Conservation (phyloP, 1,284 basidiomycete genomes). For the Xerocomus minutiporus region DNA sequence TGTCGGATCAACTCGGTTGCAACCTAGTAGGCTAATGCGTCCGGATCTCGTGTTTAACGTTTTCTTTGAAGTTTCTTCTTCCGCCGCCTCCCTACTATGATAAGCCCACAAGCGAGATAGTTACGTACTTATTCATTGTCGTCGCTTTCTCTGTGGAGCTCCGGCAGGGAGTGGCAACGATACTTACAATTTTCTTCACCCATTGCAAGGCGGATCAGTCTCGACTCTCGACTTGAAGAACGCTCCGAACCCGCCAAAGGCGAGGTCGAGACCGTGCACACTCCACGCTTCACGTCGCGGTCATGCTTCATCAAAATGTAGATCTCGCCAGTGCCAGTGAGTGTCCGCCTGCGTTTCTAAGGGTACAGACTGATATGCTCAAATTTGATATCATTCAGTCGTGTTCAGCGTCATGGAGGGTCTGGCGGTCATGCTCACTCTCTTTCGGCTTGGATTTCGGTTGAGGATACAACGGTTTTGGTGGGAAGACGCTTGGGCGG, state of each 20-base stretch:
- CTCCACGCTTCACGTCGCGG: neutral
- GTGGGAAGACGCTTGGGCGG: slow-evolving; percentile 26
- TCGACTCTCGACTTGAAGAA: neutral
- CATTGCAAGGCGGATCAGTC: too few species aligned
- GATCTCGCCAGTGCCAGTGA: neutral
- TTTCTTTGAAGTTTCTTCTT: neutral
- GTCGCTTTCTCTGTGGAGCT: neutral
- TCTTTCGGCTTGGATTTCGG: slow-evolving; percentile 16
- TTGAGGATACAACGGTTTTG: slow-evolving; percentile 15
- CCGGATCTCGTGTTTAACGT: neutral
- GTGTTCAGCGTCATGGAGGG: slow-evolving; percentile 4
- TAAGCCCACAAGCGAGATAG: neutral
- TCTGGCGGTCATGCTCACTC: slow-evolving; percentile 6
- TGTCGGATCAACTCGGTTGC: too few species aligned
- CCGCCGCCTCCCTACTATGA: neutral
- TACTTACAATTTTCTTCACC: neutral
- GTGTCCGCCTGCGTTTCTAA: neutral
- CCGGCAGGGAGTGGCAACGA: neutral
- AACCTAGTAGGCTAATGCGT: too few species aligned
- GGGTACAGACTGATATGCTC: neutral
- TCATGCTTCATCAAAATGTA: neutral
- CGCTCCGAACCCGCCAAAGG: neutral
- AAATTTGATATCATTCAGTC: slow-evolving; percentile 2
- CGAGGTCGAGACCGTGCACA: neutral
- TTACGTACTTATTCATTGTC: slow-evolving; percentile 1